These are phyloP conservation scores for Ambrosia trifida DNA, from an alignment of 129 eudicot genomes.

Conservation along the genomic window DNA sequence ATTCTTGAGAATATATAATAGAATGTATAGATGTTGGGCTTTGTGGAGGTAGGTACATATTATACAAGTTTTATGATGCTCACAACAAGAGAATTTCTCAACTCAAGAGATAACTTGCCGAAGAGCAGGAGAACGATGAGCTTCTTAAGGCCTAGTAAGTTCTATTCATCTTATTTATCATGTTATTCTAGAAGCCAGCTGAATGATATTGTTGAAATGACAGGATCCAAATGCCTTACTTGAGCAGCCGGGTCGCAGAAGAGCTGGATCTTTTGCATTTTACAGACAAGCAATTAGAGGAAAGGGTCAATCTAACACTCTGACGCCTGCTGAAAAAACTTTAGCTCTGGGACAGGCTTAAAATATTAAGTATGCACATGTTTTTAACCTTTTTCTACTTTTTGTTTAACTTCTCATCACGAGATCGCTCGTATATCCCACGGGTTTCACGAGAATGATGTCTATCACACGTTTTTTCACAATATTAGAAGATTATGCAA, in stretches of 20 bases:
- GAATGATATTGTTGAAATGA: too few species aligned
- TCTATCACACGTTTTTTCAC: too few species aligned
- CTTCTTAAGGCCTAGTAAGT: slow-evolving; percentile 84
- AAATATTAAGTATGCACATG: slow-evolving; percentile 86
- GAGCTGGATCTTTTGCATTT: slow-evolving; percentile 74
- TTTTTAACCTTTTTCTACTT: too few species aligned
- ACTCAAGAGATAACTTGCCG: slow-evolving; percentile 50
- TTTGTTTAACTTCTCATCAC: too few species aligned
- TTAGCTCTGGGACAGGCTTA: slow-evolving; percentile 61
- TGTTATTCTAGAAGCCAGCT: neutral
- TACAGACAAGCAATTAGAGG: slow-evolving; percentile 76
- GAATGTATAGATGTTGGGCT: slow-evolving; percentile 75
- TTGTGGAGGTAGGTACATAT: slow-evolving; percentile 82
- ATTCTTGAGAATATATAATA: slow-evolving; percentile 87
- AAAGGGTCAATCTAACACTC: slow-evolving; percentile 62
- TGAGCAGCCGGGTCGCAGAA: slow-evolving; percentile 56
- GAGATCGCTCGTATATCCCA: too few species aligned
- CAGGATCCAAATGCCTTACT: slow-evolving; percentile 80
- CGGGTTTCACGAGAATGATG: slow-evolving; percentile 94
- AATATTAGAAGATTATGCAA: too few species aligned
- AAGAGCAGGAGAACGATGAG: slow-evolving; percentile 72
- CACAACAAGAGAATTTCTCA: slow-evolving; percentile 45
- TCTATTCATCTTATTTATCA: neutral
- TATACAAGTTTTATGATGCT: slow-evolving; percentile 79
- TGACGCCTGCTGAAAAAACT: slow-evolving; percentile 86